Evolutionary conservation across 2,329 filamentous ascomycete genomes (phyloP).

Genomic region (Clarireedia monteithiana): DNA sequence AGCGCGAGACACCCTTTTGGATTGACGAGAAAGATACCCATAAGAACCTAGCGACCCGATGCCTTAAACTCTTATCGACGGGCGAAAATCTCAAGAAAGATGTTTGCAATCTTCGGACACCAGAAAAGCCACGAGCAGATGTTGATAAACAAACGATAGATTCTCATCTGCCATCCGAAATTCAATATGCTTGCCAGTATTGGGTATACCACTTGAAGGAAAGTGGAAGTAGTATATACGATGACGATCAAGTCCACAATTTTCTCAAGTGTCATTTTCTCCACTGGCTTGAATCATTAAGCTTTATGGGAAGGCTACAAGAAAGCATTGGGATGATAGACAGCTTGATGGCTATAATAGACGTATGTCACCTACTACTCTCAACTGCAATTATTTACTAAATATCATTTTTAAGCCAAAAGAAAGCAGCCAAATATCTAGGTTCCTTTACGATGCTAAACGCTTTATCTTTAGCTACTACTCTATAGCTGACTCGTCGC

Average conservation of each 20-base stretch:
- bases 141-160: slow-evolving; percentile 27
- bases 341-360: neutral
- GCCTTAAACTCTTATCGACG: slow-evolving; percentile 30
- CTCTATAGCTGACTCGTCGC: too few species aligned
- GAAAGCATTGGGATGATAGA: slow-evolving; percentile 14
- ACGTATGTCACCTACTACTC: neutral
- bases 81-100: slow-evolving; percentile 28
- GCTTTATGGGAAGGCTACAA: slow-evolving; percentile 15
- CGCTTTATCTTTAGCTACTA: neutral
- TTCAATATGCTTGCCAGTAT: slow-evolving; percentile 24
- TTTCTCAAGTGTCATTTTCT: slow-evolving; percentile 35
- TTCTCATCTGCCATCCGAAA: slow-evolving; percentile 21
- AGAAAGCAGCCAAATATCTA: slow-evolving; percentile 1
- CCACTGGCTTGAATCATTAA: slow-evolving; percentile 25
- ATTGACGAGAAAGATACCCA: slow-evolving; percentile 31
- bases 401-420: neutral
- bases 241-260: slow-evolving; percentile 25
- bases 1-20: slow-evolving; percentile 27
- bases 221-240: slow-evolving; percentile 22
- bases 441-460: slow-evolving; percentile 3
- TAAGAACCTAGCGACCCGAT: slow-evolving; percentile 28
- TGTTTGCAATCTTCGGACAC: slow-evolving; percentile 29
- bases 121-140: slow-evolving; percentile 26
- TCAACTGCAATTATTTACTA: neutral
- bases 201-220: slow-evolving; percentile 13